These are phyloP conservation scores for Marsdenia floribunda DNA, from an alignment of 257 asterid genomes.

Conservation along the genomic window DNA sequence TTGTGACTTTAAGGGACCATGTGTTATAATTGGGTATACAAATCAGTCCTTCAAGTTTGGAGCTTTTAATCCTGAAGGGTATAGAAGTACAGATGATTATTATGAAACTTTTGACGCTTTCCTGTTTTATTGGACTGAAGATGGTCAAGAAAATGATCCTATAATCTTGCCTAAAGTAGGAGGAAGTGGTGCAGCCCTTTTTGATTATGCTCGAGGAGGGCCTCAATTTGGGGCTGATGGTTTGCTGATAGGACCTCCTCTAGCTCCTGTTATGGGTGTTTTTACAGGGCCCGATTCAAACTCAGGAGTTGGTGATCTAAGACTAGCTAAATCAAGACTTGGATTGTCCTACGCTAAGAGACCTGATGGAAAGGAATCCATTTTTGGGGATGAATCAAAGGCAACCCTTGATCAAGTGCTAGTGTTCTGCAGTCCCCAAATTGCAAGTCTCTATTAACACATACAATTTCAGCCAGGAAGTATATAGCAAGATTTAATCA, in stretches of 20 bases:
- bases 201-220: conserved; percentile 90
- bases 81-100: conserved; percentile 85
- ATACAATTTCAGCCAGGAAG: not conserved
- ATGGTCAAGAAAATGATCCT: conserved; percentile 22
- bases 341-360: conserved; percentile 84
- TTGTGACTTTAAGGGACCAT: conserved; percentile 90
- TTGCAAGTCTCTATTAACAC: conserved; percentile 66
- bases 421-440: conserved; percentile 84
- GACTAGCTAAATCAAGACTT: conserved; percentile 78
- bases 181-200: conserved; percentile 92
- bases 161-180: conserved; percentile 69
- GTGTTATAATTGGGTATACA: conserved; percentile 79
- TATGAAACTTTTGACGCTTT: conserved; percentile 80
- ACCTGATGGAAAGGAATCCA: conserved; percentile 70
- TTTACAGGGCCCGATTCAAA: conserved; percentile 89
- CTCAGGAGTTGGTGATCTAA: conserved; percentile 73
- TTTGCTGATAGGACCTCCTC: conserved; percentile 77
- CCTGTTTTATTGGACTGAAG: conserved; percentile 61
- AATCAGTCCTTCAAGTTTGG: conserved; percentile 58
- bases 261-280: conserved; percentile 93
- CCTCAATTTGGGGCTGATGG: conserved; percentile 96
- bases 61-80: conserved; percentile 89
- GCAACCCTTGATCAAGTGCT: conserved; percentile 56
- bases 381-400: conserved; percentile 72
- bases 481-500: not conserved